phyloP scores from a whole-genome alignment of 441 rosid species.

The Adansonia madagascariensis region DNA sequence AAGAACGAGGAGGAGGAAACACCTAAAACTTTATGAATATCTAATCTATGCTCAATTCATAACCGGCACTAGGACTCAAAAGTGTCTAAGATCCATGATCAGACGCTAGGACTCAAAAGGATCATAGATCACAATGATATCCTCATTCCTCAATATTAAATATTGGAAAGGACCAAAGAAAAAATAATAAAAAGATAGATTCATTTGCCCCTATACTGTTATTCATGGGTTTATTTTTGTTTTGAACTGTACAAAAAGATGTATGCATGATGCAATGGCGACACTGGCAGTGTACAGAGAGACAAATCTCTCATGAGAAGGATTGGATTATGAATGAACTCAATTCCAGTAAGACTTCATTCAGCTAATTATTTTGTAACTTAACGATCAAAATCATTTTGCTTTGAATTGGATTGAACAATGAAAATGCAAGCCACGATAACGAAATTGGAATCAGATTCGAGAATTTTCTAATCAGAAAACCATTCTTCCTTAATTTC shows the following conservation, averaged over 20 bases:
- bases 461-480: conserved; percentile 4
- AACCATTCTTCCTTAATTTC: background rate
- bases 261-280: background rate
- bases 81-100: background rate
- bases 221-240: background rate
- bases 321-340: background rate
- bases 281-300: background rate
- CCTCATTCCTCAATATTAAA: no score
- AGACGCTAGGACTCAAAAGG: background rate
- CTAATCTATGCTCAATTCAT: background rate
- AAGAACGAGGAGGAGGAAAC: background rate
- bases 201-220: background rate
- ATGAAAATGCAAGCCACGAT: background rate
- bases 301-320: background rate
- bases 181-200: background rate
- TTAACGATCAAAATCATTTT: background rate
- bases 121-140: background rate
- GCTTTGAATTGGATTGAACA: background rate
- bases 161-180: background rate
- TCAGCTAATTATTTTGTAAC: background rate
- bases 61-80: background rate
- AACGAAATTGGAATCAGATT: conserved; percentile 13
- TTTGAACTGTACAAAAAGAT: background rate
- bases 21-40: background rate
- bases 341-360: background rate